phyloP scores from a whole-genome alignment of 495 filamentous ascomycete genomes.

The Penicillium lividum region DNA sequence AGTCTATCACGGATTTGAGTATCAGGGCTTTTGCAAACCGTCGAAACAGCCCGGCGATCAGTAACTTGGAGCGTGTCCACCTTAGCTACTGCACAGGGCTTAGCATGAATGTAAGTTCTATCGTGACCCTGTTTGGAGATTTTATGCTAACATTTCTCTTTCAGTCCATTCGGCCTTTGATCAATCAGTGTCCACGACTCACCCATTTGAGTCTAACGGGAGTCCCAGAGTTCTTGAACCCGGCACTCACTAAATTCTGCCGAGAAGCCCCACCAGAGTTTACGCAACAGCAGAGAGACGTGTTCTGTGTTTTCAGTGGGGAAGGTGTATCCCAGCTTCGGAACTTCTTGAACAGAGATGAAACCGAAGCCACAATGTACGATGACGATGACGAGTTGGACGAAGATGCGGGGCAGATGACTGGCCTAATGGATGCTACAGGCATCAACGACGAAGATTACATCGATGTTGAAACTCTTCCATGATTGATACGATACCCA shows the following conservation, averaged over 20 bases:
- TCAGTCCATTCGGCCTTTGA: constrained; percentile 85
- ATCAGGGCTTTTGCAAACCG: constrained; percentile 77
- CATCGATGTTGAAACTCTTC: constrained; percentile 44
- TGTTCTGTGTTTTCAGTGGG: constrained; percentile 97
- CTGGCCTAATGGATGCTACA: constrained; percentile 56
- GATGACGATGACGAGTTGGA: constrained; percentile 58
- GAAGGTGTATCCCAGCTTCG: constrained; percentile 78
- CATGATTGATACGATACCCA: constrained; percentile 38
- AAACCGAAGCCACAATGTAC: constrained; percentile 54
- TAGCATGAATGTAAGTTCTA: constrained; percentile 67
- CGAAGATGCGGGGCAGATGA: constrained; percentile 55
- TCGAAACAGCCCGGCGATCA: constrained; percentile 46
- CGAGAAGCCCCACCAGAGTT: constrained; percentile 89
- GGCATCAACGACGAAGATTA: constrained; percentile 54
- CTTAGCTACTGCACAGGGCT: constrained; percentile 91
- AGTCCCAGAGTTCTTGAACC: constrained; percentile 74
- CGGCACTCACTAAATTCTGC: constrained; percentile 79
- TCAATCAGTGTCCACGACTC: constrained; percentile 87
- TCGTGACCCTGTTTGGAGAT: background rate
- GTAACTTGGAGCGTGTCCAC: constrained; percentile 87
- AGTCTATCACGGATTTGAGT: constrained; percentile 82
- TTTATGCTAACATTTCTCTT: constrained; percentile 18
- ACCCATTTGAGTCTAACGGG: constrained; percentile 96
- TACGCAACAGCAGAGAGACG: constrained; percentile 88
- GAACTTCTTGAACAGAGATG: constrained; percentile 64